These are phyloP conservation scores for Ascobolus immersus DNA, from an alignment of 495 filamentous ascomycete species.

Conservation along the genomic window DNA sequence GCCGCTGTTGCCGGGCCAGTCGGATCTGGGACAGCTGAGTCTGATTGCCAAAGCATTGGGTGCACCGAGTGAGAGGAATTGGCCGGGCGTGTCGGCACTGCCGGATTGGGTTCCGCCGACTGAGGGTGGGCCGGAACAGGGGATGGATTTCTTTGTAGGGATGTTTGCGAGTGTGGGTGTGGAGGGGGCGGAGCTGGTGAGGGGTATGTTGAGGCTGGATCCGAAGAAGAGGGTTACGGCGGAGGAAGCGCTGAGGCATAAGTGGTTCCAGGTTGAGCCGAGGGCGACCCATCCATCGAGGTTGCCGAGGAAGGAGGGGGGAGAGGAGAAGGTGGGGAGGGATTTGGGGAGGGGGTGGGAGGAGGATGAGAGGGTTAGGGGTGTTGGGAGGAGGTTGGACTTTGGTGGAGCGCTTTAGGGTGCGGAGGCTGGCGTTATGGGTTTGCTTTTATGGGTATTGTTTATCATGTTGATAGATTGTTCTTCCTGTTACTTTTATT, in stretches of 20 bases:
- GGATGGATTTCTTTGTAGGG: constrained; percentile 38
- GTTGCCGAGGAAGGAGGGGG: constrained; percentile 42
- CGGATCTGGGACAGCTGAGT: constrained; percentile 53
- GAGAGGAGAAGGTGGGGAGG: constrained; percentile 47
- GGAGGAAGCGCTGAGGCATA: constrained; percentile 47
- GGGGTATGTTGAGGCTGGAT: constrained; percentile 64
- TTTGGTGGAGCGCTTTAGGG: too few relatives aligned
- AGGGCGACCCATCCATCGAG: constrained; percentile 61
- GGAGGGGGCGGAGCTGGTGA: constrained; percentile 63
- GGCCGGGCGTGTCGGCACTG: constrained; percentile 70
- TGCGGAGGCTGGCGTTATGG: too few relatives aligned
- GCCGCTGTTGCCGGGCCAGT: constrained; percentile 55
- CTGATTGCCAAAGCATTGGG: constrained; percentile 67
- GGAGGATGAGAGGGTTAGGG: constrained; percentile 36
- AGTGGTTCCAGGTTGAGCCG: constrained; percentile 68
- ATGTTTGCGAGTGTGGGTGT: constrained; percentile 53
- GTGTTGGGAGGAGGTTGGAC: constrained; percentile 69
- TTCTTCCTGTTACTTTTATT: too few relatives aligned
- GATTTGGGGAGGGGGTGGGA: constrained; percentile 65
- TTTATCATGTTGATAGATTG: too few relatives aligned
- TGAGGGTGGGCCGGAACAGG: constrained; percentile 33
- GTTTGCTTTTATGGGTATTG: too few relatives aligned
- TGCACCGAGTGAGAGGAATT: constrained; percentile 79
- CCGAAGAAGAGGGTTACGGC: constrained; percentile 59
- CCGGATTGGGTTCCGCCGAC: constrained; percentile 40